These are phyloP conservation scores for Osmanthus fragrans DNA, from an alignment of 257 asterid genomes.

Conservation along the genomic window DNA sequence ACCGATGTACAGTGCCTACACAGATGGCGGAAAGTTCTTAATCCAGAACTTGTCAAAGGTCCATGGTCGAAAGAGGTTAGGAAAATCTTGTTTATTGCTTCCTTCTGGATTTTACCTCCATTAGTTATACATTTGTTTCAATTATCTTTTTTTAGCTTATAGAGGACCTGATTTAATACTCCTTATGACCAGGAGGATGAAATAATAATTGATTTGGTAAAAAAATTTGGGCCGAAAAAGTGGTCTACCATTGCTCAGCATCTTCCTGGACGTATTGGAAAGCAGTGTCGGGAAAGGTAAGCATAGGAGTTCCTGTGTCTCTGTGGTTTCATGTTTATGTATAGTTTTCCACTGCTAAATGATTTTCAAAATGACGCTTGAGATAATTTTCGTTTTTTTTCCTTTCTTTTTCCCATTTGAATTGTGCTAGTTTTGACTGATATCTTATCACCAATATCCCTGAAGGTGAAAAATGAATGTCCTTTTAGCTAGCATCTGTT, in stretches of 20 bases:
- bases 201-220: slow-evolving; percentile 66
- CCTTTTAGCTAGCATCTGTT: background rate
- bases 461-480: too few species aligned
- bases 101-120: slow-evolving; percentile 15
- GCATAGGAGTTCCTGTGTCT: slow-evolving; percentile 19
- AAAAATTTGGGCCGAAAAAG: slow-evolving; percentile 80
- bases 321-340: background rate
- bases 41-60: slow-evolving; percentile 67
- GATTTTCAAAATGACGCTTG: background rate
- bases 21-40: slow-evolving; percentile 71
- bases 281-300: slow-evolving; percentile 95
- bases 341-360: background rate
- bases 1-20: slow-evolving; percentile 90
- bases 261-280: slow-evolving; percentile 97
- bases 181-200: slow-evolving; percentile 74
- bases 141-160: background rate
- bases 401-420: too few species aligned
- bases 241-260: slow-evolving; percentile 95
- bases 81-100: slow-evolving; percentile 20
- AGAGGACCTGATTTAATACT: slow-evolving; percentile 12
- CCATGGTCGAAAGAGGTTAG: slow-evolving; percentile 95
- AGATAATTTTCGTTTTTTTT: background rate
- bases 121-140: background rate
- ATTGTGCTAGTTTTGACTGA: background rate
- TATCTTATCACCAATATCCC: background rate